These are phyloP conservation scores for Puccinia polysora DNA, from an alignment of 1,284 basidiomycete species.

Conservation along the genomic window DNA sequence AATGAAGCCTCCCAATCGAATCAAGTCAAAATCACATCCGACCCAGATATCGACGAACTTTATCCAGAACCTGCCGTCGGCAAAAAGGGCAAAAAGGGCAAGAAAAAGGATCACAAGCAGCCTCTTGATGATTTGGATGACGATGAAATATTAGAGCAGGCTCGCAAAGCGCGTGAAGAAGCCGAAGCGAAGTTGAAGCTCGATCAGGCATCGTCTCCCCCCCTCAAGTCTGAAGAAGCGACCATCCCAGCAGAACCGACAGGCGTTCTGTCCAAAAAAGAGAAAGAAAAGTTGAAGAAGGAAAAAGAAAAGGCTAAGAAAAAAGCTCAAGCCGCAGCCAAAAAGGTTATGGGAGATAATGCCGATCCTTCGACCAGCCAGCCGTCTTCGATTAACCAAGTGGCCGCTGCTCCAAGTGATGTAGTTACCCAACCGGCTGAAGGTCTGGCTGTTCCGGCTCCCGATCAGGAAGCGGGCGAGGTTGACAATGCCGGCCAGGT, in stretches of 20 bases:
- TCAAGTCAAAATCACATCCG: neutral
- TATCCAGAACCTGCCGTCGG: conserved; percentile 28
- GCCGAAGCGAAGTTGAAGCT: conserved; percentile 22
- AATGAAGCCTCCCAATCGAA: neutral
- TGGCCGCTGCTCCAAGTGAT: conserved; percentile 39
- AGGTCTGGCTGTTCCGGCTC: conserved; percentile 48
- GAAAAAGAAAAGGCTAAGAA: conserved; percentile 94
- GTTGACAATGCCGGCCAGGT: conserved; percentile 62
- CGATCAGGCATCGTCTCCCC: conserved; percentile 12
- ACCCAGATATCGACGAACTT: conserved; percentile 35
- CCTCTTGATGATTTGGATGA: conserved; percentile 34
- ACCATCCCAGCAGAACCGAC: conserved; percentile 52
- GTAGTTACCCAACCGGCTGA: conserved; percentile 46
- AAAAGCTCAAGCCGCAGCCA: conserved; percentile 82
- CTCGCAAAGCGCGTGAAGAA: conserved; percentile 38
- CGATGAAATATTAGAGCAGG: conserved; percentile 34
- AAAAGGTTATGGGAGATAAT: conserved; percentile 60
- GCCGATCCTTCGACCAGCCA: conserved; percentile 49
- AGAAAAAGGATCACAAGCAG: conserved; percentile 23
- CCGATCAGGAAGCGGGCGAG: conserved; percentile 56
- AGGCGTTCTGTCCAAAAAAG: conserved; percentile 76
- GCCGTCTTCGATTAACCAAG: too few species aligned
- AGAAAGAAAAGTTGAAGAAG: conserved; percentile 90
- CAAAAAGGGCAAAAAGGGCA: conserved; percentile 27
- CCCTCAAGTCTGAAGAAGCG: conserved; percentile 52